Percentiles rank a stretch among this genome's conserved stretches.
These are phyloP conservation scores for Raffaelea deltoideospora DNA, from an alignment of 2,329 filamentous ascomycete genomes.

Conservation along the genomic window DNA sequence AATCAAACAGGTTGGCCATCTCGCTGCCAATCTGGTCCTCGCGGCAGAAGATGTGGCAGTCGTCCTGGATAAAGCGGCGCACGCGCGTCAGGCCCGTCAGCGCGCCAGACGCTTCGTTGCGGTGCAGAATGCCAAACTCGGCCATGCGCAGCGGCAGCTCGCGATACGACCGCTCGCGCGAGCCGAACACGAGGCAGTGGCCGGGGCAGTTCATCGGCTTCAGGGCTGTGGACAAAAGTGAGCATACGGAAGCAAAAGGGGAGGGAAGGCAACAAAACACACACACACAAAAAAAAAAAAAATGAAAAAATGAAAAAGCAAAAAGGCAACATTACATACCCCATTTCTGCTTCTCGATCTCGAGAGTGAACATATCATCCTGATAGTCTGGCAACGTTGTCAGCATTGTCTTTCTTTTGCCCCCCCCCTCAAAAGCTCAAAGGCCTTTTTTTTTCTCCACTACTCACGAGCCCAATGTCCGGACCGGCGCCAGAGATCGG, in stretches of 20 bases:
- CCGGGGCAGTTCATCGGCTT: slow-evolving; percentile 87
- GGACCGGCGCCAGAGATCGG: slow-evolving; percentile 82
- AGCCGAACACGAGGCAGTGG: slow-evolving; percentile 71
- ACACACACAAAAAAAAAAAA: too few species aligned
- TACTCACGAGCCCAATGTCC: slow-evolving; percentile 64
- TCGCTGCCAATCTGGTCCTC: slow-evolving; percentile 61
- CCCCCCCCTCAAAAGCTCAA: neutral
- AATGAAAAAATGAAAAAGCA: neutral
- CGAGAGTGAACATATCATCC: slow-evolving; percentile 75
- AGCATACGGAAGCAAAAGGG: too few species aligned
- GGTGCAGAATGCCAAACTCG: slow-evolving; percentile 75
- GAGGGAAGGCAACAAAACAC: too few species aligned
- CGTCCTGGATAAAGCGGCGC: slow-evolving; percentile 77
- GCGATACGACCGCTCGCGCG: slow-evolving; percentile 57
- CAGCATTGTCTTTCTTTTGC: neutral
- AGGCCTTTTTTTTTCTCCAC: neutral
- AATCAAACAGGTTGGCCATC: slow-evolving; percentile 75
- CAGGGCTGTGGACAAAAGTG: slow-evolving; percentile 6
- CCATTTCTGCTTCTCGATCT: slow-evolving; percentile 56
- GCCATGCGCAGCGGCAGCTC: slow-evolving; percentile 74
- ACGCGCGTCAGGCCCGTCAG: slow-evolving; percentile 72
- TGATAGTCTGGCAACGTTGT: slow-evolving; percentile 49
- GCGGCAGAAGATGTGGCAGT: slow-evolving; percentile 73
- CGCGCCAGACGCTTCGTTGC: slow-evolving; percentile 73
- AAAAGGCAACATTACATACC: slow-evolving; percentile 1